Conservation (phyloP, 257 asterid genomes). For the Verbena officinalis region DNA sequence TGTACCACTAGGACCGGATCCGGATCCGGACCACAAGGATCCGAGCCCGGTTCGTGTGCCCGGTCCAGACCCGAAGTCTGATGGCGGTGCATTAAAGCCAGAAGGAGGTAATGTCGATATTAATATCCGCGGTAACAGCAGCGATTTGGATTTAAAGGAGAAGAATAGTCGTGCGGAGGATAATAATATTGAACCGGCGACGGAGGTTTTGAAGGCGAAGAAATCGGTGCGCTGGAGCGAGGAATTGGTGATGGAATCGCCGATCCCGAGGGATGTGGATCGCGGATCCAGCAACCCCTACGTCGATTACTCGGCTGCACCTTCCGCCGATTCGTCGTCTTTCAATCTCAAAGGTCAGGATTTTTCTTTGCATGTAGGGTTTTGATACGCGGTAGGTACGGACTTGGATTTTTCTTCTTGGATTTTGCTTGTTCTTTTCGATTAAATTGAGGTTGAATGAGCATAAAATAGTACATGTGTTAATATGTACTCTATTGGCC, state of each 20-base stretch:
- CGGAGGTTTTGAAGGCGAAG: constrained; percentile 50
- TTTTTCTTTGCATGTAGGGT: constrained; percentile 22
- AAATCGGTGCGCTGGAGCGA: constrained; percentile 87
- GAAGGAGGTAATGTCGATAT: constrained; percentile 29
- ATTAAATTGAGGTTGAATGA: constrained; percentile 28
- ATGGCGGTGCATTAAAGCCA: constrained; percentile 36
- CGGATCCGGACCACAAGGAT: constrained; percentile 17
- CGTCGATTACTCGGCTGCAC: constrained; percentile 59
- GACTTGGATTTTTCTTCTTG: constrained; percentile 32
- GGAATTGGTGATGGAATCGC: constrained; percentile 70
- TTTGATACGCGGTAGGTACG: constrained; percentile 4
- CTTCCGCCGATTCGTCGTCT: constrained; percentile 50
- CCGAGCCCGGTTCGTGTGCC: constrained; percentile 33
- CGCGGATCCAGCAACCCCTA: constrained; percentile 67
- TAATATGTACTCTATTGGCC: neutral
- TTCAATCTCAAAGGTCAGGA: constrained; percentile 73
- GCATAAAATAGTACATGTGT: neutral
- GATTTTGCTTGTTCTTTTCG: constrained; percentile 34
- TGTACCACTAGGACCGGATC: no score
- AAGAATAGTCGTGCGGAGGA: constrained; percentile 31
- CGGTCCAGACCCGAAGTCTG: constrained; percentile 45
- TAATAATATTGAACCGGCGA: constrained; percentile 33
- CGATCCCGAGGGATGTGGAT: constrained; percentile 50
- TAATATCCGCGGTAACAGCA: constrained; percentile 19
- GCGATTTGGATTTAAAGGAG: constrained; percentile 38